A percentile compares a stretch with the other conserved stretches of the same genome.
These are phyloP conservation scores for Chenopodium suecicum DNA, from an alignment of 148 eudicot genomes.

Conservation along the genomic window DNA sequence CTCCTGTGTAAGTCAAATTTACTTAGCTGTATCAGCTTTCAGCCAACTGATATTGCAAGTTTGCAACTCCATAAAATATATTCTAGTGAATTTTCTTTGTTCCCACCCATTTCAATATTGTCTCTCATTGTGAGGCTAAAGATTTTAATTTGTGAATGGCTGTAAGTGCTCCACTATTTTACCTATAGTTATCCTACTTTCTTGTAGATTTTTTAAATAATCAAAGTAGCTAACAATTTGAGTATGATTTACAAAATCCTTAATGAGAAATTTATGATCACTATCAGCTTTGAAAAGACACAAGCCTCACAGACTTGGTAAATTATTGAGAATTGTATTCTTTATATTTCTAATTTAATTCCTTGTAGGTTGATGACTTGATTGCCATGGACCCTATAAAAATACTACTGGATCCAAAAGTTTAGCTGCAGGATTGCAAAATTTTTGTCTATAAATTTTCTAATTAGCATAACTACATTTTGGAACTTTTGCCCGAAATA, in stretches of 20 bases:
- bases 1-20: constrained; percentile 70
- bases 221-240: too few species aligned
- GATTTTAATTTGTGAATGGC: neutral
- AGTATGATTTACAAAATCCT: neutral
- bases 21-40: neutral
- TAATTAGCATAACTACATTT: neutral
- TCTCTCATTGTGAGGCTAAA: neutral
- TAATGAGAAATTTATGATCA: neutral
- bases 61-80: neutral
- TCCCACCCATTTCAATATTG: neutral
- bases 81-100: neutral
- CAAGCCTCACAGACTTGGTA: neutral
- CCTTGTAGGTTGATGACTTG: neutral
- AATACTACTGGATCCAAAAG: neutral
- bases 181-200: neutral
- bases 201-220: neutral
- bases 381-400: neutral
- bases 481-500: neutral
- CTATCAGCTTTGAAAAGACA: neutral
- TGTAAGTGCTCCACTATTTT: neutral
- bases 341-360: neutral
- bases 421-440: neutral
- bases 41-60: neutral
- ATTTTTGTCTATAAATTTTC: neutral
- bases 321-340: neutral